Conservation (phyloP, 768 basidiomycete genomes). For the Pleurotus eryngii region DNA sequence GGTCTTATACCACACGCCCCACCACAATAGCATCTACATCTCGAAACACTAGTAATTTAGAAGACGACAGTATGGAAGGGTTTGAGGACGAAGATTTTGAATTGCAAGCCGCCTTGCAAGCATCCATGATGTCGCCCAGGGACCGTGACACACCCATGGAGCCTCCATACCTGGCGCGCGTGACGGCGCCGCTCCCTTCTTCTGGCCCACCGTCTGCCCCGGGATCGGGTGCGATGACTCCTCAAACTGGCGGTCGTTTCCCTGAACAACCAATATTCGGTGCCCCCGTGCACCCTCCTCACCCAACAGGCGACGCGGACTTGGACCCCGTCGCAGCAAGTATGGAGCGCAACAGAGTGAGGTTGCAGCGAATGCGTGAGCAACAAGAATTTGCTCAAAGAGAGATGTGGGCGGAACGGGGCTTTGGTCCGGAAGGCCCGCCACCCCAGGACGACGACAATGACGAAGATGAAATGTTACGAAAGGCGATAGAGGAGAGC, state of each 20-base stretch:
- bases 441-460: conserved; percentile 39
- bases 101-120: conserved; percentile 83
- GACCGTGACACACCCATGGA: conserved; percentile 13
- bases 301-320: conserved; percentile 17
- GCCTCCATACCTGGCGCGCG: conserved; percentile 24
- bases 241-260: conserved; percentile 7
- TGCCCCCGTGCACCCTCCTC: conserved; percentile 3
- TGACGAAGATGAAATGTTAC: conserved; percentile 56
- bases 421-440: conserved; percentile 27
- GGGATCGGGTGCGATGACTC: conserved; percentile 15
- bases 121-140: conserved; percentile 51
- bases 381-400: conserved; percentile 67
- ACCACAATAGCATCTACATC: background rate
- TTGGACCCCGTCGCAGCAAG: conserved; percentile 63
- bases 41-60: background rate
- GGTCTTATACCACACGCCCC: conserved; percentile 1
- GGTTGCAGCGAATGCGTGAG: conserved; percentile 61
- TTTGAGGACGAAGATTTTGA: conserved; percentile 86
- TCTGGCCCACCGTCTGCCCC: conserved; percentile 11
- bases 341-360: conserved; percentile 57
- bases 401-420: conserved; percentile 46
- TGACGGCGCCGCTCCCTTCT: conserved; percentile 22
- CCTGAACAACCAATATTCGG: conserved; percentile 5
- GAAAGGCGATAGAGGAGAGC: conserved; percentile 61
- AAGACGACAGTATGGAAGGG: conserved; percentile 24